phyloP scores from a whole-genome alignment of 2,329 filamentous ascomycete genomes.

The Fusarium sp. region DNA sequence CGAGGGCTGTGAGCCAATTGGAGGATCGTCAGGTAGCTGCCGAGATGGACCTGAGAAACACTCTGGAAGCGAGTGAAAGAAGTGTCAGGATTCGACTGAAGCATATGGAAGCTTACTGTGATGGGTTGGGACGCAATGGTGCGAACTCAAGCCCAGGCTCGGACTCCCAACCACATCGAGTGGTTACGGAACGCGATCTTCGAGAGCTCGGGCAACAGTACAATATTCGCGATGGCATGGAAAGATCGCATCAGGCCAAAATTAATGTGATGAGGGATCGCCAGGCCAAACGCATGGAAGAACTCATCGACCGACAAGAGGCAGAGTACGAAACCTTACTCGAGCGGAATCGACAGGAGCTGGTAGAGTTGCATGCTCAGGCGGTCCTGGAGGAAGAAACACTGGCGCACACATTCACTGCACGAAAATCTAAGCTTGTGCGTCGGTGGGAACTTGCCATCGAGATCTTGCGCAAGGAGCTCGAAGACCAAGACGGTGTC shows the following conservation, averaged over 20 bases:
- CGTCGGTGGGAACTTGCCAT: slow-evolving; percentile 63
- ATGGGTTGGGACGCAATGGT: slow-evolving; percentile 56
- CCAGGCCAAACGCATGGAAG: slow-evolving; percentile 69
- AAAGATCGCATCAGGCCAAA: slow-evolving; percentile 65
- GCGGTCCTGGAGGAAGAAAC: slow-evolving; percentile 61
- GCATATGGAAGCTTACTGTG: slow-evolving; percentile 74
- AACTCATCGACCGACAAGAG: slow-evolving; percentile 64
- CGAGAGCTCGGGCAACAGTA: slow-evolving; percentile 69
- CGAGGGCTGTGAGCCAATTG: slow-evolving; percentile 61
- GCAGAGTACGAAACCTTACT: slow-evolving; percentile 58
- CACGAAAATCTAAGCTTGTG: slow-evolving; percentile 56
- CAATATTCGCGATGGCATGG: slow-evolving; percentile 67
- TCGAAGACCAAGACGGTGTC: slow-evolving; percentile 56
- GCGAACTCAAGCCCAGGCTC: slow-evolving; percentile 43
- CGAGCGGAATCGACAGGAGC: slow-evolving; percentile 57
- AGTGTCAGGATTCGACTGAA: slow-evolving; percentile 67
- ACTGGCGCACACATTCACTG: slow-evolving; percentile 55
- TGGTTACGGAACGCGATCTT: slow-evolving; percentile 68
- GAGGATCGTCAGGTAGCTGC: slow-evolving; percentile 70
- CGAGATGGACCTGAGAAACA: slow-evolving; percentile 66
- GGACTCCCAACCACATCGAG: slow-evolving; percentile 53
- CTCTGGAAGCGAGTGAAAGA: slow-evolving; percentile 65
- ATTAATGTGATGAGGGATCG: slow-evolving; percentile 74
- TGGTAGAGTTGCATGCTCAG: slow-evolving; percentile 57
- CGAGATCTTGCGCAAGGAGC: slow-evolving; percentile 62